These are phyloP conservation scores for Globisporangium spiculum DNA, from an alignment of 352 stramenopile genomes.

Conservation along the genomic window DNA sequence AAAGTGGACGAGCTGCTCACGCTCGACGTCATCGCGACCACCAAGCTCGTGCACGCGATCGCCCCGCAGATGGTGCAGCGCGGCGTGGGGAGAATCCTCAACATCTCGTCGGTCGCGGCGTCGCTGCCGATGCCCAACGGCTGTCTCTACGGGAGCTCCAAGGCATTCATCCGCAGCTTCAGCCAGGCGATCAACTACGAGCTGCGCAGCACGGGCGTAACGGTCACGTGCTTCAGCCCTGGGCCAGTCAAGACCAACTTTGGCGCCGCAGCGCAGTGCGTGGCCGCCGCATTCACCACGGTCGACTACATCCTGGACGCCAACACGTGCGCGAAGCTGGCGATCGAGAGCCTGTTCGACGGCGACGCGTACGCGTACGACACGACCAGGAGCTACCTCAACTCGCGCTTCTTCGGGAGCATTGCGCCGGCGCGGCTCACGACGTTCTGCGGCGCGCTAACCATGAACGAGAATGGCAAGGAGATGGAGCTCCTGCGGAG, in stretches of 20 bases:
- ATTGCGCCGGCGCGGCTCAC: constrained; percentile 5
- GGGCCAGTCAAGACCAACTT: constrained; percentile 71
- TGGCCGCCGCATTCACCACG: constrained; percentile 24
- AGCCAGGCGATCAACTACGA: constrained; percentile 74
- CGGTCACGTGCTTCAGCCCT: constrained; percentile 63
- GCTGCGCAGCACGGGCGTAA: constrained; percentile 51
- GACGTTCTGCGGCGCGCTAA: constrained; percentile 3
- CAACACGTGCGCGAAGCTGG: constrained; percentile 11
- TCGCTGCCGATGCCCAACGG: constrained; percentile 33
- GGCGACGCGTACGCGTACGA: constrained; percentile 38
- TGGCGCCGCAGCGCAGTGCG: constrained; percentile 29
- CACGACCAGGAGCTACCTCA: constrained; percentile 30
- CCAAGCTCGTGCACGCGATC: constrained; percentile 51
- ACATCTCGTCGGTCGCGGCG: constrained; percentile 44
- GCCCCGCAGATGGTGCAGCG: constrained; percentile 66
- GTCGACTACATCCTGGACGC: background rate
- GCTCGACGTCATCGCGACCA: constrained; percentile 52
- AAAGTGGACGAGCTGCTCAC: constrained; percentile 51
- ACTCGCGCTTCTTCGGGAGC: background rate
- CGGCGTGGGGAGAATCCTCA: constrained; percentile 65
- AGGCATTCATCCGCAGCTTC: constrained; percentile 67
- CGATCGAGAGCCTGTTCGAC: constrained; percentile 19
- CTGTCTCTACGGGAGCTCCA: constrained; percentile 64
- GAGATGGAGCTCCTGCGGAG: background rate
- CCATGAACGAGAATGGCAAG: background rate